Evolutionary conservation across 352 stramenopile species (phyloP).

Genomic region (Globisporangium spiculum): DNA sequence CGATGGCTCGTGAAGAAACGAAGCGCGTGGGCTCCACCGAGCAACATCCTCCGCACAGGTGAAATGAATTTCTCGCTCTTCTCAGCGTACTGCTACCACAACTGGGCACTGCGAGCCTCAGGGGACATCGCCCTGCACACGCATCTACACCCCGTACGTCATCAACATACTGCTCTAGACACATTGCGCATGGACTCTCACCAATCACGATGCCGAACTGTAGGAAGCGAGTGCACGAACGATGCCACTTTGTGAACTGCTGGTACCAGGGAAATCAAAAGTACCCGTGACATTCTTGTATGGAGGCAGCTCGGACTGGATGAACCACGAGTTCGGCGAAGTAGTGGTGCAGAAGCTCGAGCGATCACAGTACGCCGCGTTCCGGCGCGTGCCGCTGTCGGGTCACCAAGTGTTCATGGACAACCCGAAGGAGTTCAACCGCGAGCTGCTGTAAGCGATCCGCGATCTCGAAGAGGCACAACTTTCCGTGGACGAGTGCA

Average conservation of each 20-base stretch:
- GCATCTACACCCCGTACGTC: conserved; percentile 3
- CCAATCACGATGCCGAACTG: neutral
- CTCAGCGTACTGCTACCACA: conserved; percentile 14
- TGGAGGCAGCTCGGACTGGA: conserved; percentile 22
- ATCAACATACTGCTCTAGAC: neutral
- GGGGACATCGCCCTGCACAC: conserved; percentile 13
- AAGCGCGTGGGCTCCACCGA: conserved; percentile 2
- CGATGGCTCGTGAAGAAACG: conserved; percentile 4
- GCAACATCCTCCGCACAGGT: conserved; percentile 5
- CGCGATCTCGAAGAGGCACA: neutral
- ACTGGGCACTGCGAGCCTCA: conserved; percentile 12
- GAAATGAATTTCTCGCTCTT: conserved; percentile 5
- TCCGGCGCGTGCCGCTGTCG: neutral
- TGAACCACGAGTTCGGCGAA: conserved; percentile 21
- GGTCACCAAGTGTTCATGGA: conserved; percentile 13
- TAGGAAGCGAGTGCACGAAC: conserved; percentile 5
- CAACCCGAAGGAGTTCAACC: conserved; percentile 12
- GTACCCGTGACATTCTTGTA: conserved; percentile 26
- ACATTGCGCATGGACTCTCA: neutral
- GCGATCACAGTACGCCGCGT: conserved; percentile 7
- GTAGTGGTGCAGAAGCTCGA: conserved; percentile 16
- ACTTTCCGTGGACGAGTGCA: neutral
- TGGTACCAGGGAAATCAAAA: neutral
- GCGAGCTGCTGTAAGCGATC: conserved; percentile 4
- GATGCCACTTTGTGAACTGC: conserved; percentile 7